Conservation (phyloP, 257 asterid species). For the Coffea eugenioides region DNA sequence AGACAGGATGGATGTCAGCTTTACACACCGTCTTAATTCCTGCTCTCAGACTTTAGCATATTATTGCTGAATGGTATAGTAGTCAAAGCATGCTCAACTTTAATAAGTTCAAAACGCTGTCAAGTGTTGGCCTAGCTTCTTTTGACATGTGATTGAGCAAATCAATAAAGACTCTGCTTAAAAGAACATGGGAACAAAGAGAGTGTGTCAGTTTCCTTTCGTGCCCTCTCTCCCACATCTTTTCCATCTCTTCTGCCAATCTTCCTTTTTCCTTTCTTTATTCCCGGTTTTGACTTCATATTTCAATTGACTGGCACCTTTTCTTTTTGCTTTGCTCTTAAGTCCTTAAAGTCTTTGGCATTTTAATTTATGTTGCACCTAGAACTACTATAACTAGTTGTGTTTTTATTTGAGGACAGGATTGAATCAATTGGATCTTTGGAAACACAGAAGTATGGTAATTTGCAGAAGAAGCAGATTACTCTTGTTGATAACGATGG, state of each 20-base stretch:
- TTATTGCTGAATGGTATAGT: neutral
- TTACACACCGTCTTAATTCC: neutral
- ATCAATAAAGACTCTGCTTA: neutral
- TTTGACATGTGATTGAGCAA: neutral
- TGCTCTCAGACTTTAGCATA: neutral
- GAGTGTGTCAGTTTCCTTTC: neutral
- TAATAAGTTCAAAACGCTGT: neutral
- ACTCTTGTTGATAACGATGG: slow-evolving; percentile 77
- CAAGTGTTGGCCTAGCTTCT: neutral
- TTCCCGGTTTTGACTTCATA: neutral
- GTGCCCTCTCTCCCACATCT: neutral
- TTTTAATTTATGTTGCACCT: neutral
- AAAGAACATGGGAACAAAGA: neutral
- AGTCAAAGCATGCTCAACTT: neutral
- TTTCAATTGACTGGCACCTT: neutral
- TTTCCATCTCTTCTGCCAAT: neutral
- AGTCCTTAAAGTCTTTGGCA: neutral
- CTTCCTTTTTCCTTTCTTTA: neutral
- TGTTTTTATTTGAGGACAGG: slow-evolving; percentile 37
- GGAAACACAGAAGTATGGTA: slow-evolving; percentile 56
- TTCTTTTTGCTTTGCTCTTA: neutral
- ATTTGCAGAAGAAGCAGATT: slow-evolving; percentile 66
- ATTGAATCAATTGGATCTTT: slow-evolving; percentile 71
- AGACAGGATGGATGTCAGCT: neutral
- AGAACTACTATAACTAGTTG: neutral